Evolutionary conservation across 768 basidiomycete species (phyloP), one percentile per base, ranked within the genome.

Genomic region (Tubosaeta sp.): DNA sequence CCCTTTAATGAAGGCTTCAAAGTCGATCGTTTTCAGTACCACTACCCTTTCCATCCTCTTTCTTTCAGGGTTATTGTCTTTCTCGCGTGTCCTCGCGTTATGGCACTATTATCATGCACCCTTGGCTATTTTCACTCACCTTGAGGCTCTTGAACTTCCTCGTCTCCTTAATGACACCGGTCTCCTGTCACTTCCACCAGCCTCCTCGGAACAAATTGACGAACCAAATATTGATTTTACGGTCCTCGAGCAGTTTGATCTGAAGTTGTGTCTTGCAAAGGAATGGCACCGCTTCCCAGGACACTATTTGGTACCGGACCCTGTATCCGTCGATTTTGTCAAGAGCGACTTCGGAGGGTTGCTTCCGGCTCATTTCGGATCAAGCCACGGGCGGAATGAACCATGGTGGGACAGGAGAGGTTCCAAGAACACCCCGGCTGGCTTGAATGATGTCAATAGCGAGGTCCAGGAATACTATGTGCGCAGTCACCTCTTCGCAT

Each of bases 221-320:
- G 61, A 69, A 24, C 68, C 70, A 32, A 76, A 75, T 31, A 75
- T 93, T 32, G 85, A 91, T 62, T 74, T 91, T 24, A 68, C 83
- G 1, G 82, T 80, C 0, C 73, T 97, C 62, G 76, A 75, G 50
- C 74, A 80, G 12, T 82, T 94, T 60, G 79, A 83, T 50, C 71
- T 98, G 51, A 81, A 76, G 25, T 63, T 99, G 1, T 99, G 96
- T 70, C 75, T 88, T 45, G 91, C 87, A 43, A 94, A 94, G 67
- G 96, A 99, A 70, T 99, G 96, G 96, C 76, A 97, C 64, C 80
- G 95, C 21, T 99, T 93, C 76, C 90, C 94, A 3, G 83, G 91
- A 4, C 87, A 88, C 65, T 97, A 88, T 68, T 78, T 95, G 43
- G 78, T 98, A 19, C 94, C 94, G 2, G 80, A 85, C 51, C 87